These are phyloP conservation scores for Caulochytrium protostelioides DNA, from an alignment of 371 early-diverging fungal genomes.

Conservation along the genomic window DNA sequence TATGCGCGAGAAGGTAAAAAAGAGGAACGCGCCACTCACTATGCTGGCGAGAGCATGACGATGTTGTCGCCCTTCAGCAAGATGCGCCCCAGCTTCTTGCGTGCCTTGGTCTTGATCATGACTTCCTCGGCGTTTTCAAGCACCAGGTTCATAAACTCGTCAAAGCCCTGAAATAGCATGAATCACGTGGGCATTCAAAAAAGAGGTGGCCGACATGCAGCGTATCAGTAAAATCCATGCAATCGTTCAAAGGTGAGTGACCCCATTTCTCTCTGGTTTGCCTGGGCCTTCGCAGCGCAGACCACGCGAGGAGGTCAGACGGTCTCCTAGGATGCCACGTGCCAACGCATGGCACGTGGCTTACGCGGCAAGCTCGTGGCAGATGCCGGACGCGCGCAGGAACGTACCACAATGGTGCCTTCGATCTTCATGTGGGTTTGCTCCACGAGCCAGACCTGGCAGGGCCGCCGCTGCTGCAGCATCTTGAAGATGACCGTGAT, in stretches of 20 bases:
- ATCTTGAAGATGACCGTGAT: too few relatives aligned
- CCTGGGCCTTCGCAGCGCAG: not conserved
- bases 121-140: constrained; percentile 74
- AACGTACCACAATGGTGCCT: constrained; percentile 64
- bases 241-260: too few relatives aligned
- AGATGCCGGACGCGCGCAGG: not conserved
- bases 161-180: constrained; percentile 53
- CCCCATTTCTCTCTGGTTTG: too few relatives aligned
- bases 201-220: not conserved
- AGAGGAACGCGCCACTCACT: too few relatives aligned
- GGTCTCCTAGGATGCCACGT: too few relatives aligned
- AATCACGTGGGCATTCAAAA: not conserved
- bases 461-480: too few relatives aligned
- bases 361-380: too few relatives aligned
- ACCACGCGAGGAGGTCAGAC: not conserved
- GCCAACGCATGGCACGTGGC: too few relatives aligned
- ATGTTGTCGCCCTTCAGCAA: constrained; percentile 83
- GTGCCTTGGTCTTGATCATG: constrained; percentile 46
- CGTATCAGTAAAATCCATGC: too few relatives aligned
- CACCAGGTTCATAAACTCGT: constrained; percentile 91
- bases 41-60: constrained; percentile 33
- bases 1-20: too few relatives aligned
- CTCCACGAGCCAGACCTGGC: too few relatives aligned
- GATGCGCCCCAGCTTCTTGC: constrained; percentile 45
- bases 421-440: constrained; percentile 60